These are phyloP conservation scores for Dactylellina cionopaga DNA, from an alignment of 2,329 filamentous ascomycete genomes.

Conservation along the genomic window DNA sequence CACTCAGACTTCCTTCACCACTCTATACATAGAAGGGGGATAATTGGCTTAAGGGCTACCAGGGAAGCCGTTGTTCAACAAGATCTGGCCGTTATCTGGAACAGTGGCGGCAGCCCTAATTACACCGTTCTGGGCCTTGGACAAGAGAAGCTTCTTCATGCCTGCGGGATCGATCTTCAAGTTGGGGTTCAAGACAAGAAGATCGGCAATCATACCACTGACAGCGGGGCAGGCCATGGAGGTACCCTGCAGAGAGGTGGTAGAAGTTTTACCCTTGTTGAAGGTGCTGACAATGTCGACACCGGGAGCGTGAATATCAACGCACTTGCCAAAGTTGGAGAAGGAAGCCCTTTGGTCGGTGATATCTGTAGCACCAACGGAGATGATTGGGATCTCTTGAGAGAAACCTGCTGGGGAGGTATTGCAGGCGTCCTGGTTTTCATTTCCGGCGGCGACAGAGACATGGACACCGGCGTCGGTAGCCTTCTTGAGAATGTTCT, in stretches of 20 bases:
- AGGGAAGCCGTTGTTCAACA: conserved; percentile 49
- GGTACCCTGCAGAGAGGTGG: conserved; percentile 65
- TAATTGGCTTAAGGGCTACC: conserved; percentile 25
- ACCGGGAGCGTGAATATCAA: conserved; percentile 70
- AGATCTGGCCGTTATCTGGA: conserved; percentile 18
- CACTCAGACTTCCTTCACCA: no score
- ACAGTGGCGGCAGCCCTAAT: conserved; percentile 18
- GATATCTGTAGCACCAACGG: conserved; percentile 61
- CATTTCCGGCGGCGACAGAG: conserved; percentile 62
- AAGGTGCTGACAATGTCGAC: conserved; percentile 66
- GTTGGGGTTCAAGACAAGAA: conserved; percentile 50
- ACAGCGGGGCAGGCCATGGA: conserved; percentile 65
- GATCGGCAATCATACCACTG: conserved; percentile 56
- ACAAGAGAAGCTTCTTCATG: conserved; percentile 53
- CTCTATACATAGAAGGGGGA: neutral
- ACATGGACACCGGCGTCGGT: conserved; percentile 61
- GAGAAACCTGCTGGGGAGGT: conserved; percentile 60
- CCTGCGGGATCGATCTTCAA: conserved; percentile 50
- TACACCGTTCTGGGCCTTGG: conserved; percentile 22
- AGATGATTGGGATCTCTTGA: conserved; percentile 61
- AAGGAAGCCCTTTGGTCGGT: conserved; percentile 60
- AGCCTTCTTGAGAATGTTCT: conserved; percentile 65
- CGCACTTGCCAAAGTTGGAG: conserved; percentile 65
- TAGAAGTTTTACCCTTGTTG: conserved; percentile 61
- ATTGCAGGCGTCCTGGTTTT: conserved; percentile 54